phyloP scores from a whole-genome alignment of 2,329 filamentous ascomycete species.

The Fusarium nelsonii region DNA sequence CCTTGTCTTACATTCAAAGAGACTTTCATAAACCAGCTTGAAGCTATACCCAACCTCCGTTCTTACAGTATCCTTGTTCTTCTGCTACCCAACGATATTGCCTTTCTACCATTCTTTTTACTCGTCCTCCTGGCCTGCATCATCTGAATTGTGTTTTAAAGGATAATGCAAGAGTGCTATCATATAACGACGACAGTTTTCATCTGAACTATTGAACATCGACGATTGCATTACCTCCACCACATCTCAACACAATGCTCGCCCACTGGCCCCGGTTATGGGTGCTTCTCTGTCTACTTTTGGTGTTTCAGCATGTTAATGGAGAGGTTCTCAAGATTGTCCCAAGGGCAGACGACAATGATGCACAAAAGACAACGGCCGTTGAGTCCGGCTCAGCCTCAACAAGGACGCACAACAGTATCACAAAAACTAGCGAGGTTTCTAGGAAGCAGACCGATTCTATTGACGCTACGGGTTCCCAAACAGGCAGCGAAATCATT shows the following conservation, averaged over 20 bases:
- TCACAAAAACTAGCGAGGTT: conserved; percentile 28
- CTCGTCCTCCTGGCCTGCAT: not conserved
- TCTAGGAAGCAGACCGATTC: conserved; percentile 31
- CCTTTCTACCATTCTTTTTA: not conserved
- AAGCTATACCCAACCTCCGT: not conserved
- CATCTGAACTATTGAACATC: not conserved
- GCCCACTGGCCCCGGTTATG: conserved; percentile 51
- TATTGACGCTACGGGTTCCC: conserved; percentile 7
- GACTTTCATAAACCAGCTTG: conserved; percentile 23
- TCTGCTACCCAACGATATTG: conserved; percentile 1
- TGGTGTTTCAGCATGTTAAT: conserved; percentile 55
- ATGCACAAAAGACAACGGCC: conserved; percentile 25
- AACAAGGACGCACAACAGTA: conserved; percentile 22
- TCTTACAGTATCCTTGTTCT: conserved; percentile 3
- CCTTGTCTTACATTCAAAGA: conserved; percentile 35
- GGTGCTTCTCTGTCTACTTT: conserved; percentile 56
- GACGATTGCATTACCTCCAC: not conserved
- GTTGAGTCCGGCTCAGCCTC: conserved; percentile 22
- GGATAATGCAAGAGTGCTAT: conserved; percentile 34
- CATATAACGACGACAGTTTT: not conserved
- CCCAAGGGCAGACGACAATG: conserved; percentile 52
- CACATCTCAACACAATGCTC: conserved; percentile 49
- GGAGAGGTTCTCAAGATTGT: conserved; percentile 52
- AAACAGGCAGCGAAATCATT: conserved; percentile 23
- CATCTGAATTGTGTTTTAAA: conserved; percentile 23